Conservation (phyloP, 306 rosid species). For the Elaeagnus macrophylla region DNA sequence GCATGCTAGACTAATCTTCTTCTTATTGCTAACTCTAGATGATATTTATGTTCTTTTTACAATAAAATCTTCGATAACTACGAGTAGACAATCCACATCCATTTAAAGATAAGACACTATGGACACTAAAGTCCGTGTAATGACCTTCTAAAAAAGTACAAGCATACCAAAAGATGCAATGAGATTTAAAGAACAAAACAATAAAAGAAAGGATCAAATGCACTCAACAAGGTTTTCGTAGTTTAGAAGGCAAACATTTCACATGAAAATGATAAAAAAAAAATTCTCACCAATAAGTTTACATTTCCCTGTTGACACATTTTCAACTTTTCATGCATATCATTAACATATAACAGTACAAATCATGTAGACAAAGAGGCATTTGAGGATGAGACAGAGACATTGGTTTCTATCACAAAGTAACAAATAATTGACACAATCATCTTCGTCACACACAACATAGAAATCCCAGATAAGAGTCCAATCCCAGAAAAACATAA, state of each 20-base stretch:
- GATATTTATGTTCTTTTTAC: too few relatives aligned
- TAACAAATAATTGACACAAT: neutral
- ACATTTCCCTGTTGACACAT: neutral
- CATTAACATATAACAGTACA: neutral
- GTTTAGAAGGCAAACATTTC: neutral
- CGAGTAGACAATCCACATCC: too few relatives aligned
- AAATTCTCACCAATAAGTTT: neutral
- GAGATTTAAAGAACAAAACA: too few relatives aligned
- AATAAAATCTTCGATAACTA: too few relatives aligned
- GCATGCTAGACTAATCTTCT: too few relatives aligned
- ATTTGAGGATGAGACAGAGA: neutral
- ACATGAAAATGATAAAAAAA: neutral
- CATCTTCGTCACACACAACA: constrained; percentile 1
- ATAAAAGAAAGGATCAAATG: too few relatives aligned
- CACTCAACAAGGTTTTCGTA: neutral
- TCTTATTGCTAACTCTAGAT: too few relatives aligned
- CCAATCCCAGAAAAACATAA: neutral
- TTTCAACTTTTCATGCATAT: neutral
- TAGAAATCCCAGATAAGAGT: neutral
- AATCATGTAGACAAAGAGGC: neutral
- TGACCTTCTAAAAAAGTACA: too few relatives aligned
- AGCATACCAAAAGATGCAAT: too few relatives aligned
- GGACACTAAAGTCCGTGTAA: too few relatives aligned
- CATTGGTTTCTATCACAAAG: constrained; percentile 9
- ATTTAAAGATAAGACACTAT: too few relatives aligned